Conservation (phyloP, 208 protist species). For the Trypanosomatidae sp. region DNA sequence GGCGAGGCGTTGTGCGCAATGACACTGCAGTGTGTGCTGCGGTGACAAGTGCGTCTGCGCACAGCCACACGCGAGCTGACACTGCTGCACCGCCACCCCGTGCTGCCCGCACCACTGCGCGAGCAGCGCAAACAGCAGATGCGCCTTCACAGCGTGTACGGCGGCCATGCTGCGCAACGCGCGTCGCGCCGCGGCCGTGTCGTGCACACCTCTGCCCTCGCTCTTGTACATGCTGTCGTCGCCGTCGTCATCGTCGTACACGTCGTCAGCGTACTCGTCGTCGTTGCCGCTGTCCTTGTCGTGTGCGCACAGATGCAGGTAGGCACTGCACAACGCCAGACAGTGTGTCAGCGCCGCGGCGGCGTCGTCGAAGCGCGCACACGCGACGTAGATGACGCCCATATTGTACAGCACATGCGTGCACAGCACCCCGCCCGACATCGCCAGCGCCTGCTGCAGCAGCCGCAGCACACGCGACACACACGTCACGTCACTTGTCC, state of each 20-base stretch:
- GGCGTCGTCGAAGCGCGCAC: constrained; percentile 53
- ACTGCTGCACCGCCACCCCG: constrained; percentile 31
- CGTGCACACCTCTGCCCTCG: constrained; percentile 1
- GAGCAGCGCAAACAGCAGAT: constrained; percentile 61
- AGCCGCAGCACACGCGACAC: constrained; percentile 9
- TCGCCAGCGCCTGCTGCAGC: constrained; percentile 31
- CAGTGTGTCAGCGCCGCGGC: constrained; percentile 57
- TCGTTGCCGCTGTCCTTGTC: neutral
- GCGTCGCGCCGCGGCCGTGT: constrained; percentile 3
- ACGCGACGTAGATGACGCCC: constrained; percentile 25
- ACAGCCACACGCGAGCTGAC: constrained; percentile 56
- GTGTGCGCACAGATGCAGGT: constrained; percentile 14
- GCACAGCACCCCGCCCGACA: constrained; percentile 22
- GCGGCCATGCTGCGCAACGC: constrained; percentile 18
- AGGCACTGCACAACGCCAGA: constrained; percentile 45
- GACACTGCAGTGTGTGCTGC: constrained; percentile 1
- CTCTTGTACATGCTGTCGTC: no score
- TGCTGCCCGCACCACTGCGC: constrained; percentile 39
- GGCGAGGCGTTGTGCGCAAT: neutral
- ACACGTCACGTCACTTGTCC: constrained; percentile 4
- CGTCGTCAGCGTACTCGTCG: neutral
- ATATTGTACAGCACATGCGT: constrained; percentile 69
- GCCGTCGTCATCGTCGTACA: neutral
- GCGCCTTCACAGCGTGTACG: constrained; percentile 44
- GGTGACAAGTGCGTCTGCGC: constrained; percentile 1